phyloP scores from a whole-genome alignment of 768 basidiomycete genomes.

The Amanita pallidorosea region DNA sequence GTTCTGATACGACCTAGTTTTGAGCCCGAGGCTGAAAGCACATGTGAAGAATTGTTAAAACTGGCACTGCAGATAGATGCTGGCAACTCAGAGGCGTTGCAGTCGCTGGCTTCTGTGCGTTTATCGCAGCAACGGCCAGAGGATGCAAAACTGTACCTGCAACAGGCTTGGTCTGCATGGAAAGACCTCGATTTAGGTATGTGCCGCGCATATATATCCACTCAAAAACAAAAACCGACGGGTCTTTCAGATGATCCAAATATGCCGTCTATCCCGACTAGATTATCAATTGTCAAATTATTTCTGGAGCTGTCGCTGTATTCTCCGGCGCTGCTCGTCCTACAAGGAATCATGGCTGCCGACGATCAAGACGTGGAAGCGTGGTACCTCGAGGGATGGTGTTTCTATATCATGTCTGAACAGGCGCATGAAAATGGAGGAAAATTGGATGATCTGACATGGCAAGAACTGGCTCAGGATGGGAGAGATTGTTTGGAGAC shows the following conservation, averaged over 20 bases:
- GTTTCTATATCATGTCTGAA: constrained; percentile 77
- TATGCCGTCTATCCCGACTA: constrained; percentile 61
- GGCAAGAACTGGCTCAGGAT: constrained; percentile 73
- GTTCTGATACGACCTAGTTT: constrained; percentile 34
- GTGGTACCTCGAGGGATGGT: constrained; percentile 95
- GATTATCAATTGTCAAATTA: constrained; percentile 67
- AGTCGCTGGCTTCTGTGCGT: constrained; percentile 74
- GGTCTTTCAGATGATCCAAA: constrained; percentile 46
- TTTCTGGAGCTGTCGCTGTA: constrained; percentile 71
- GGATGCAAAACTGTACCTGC: constrained; percentile 63
- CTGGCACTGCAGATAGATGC: constrained; percentile 68
- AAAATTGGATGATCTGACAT: constrained; percentile 42
- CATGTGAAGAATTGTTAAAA: constrained; percentile 67
- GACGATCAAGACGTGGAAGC: constrained; percentile 86
- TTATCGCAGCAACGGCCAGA: constrained; percentile 81
- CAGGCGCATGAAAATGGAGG: constrained; percentile 49
- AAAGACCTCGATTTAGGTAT: constrained; percentile 53
- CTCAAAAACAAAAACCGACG: neutral
- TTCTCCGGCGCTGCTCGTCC: constrained; percentile 60
- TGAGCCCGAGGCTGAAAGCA: constrained; percentile 71
- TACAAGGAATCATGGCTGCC: constrained; percentile 68
- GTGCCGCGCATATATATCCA: neutral
- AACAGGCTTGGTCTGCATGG: constrained; percentile 58
- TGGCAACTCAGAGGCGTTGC: constrained; percentile 67
- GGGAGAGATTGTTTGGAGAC: constrained; percentile 75